Evolutionary conservation across 2,329 filamentous ascomycete genomes (phyloP).

Genomic region (Pseudogymnoascus sp.): DNA sequence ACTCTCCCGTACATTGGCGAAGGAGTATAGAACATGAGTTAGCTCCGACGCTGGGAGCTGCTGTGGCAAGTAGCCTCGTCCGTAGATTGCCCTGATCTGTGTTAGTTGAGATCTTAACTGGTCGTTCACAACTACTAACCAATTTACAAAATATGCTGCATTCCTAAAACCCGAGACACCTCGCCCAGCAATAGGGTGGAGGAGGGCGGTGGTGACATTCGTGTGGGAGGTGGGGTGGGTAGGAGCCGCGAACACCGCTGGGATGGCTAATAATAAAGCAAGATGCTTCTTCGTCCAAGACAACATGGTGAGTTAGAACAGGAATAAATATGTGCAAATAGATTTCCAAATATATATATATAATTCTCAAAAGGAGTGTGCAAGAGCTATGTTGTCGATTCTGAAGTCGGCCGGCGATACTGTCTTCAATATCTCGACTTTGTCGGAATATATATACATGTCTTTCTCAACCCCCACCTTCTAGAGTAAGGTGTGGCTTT

Average conservation of each 20-base stretch:
- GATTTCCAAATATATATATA: neutral
- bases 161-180: conserved; percentile 14
- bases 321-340: neutral
- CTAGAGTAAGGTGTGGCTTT: neutral
- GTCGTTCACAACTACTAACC: conserved; percentile 30
- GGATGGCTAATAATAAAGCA: neutral
- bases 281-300: conserved; percentile 6
- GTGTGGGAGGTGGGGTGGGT: conserved; percentile 3
- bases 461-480: neutral
- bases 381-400: neutral
- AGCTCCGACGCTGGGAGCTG: conserved; percentile 63
- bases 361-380: neutral
- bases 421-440: neutral
- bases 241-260: neutral
- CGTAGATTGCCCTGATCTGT: conserved; percentile 59
- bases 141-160: conserved; percentile 21
- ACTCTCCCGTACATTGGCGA: conserved; percentile 65
- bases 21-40: conserved; percentile 74
- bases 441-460: neutral
- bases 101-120: neutral
- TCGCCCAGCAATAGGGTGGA: neutral
- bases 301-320: neutral
- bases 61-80: conserved; percentile 62
- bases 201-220: neutral
- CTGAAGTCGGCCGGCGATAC: conserved; percentile 6